Evolutionary conservation across 345 rosid genomes (phyloP), one percentile per base, ranked within the genome.

Genomic region (Acer negundo): DNA sequence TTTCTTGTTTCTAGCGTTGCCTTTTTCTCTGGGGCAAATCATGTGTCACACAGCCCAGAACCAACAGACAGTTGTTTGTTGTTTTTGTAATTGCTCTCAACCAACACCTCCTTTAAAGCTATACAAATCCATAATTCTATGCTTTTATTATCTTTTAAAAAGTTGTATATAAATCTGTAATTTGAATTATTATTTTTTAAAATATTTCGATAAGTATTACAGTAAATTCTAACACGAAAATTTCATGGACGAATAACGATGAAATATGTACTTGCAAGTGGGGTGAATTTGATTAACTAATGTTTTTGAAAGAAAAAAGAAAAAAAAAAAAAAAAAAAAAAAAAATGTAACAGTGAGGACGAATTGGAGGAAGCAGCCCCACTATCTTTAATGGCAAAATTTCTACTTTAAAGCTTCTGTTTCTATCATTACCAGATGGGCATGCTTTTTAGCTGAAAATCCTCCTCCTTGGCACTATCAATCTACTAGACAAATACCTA

Each of bases 21-120:
- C 87, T 82, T 87, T 86, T 81, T 67, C 84, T 67, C 79, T 80
- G 80, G 77, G 81, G 80, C 85, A 85, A 88, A 86, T 87, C 89
- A 89, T 85, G 87, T 86, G 93, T 87, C 86, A 85, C 86, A 77
- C 85, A 75, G 82, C 31, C 80, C 80, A 80, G 66, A 15, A 17
- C 79, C 83, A 62, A 70, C 77, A 35, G 72, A 69, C 85, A 76
- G 75, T 76, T 76, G 74, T 61, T 61, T 78, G 77, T 76, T 76
- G 49, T 78, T 78, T 80, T 77, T 75, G 62, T 31, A 28, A 47
- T 75, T 49, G 22, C 59, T 81, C 76, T 63, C 79, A 74, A 80
- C 80, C 82, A 75, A 69, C 78, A 55, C 47, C 13, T 65, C 40
- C 24, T 69, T 59, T 2, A 74, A 65, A 55, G 49, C 44, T 15